A percentile compares a stretch with the other conserved stretches of the same genome.
Conservation (phyloP, 2,329 filamentous ascomycete species). For the Colletotrichum salicis region DNA sequence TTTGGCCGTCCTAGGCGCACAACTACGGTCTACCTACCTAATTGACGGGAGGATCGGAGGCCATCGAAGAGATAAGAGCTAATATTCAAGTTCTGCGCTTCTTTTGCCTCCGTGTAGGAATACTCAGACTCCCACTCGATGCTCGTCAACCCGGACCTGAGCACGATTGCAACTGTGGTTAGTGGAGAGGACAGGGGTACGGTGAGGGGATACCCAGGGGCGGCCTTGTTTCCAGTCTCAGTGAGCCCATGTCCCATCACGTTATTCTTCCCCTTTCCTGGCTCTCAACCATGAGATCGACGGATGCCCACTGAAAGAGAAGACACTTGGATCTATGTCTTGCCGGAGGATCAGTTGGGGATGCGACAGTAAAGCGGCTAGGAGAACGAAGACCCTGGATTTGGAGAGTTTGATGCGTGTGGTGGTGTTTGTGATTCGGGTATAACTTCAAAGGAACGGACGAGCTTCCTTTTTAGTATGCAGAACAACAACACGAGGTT, state of each 20-base stretch:
- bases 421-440: constrained; percentile 11
- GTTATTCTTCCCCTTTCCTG: background rate
- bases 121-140: background rate
- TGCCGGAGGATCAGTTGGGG: background rate
- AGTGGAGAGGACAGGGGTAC: background rate
- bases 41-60: background rate
- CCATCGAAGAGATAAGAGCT: background rate
- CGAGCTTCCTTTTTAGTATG: background rate
- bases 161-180: background rate
- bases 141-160: background rate
- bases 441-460: background rate
- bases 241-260: background rate
- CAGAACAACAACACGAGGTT: background rate
- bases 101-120: background rate
- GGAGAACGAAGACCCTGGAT: background rate
- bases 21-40: background rate
- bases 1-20: background rate
- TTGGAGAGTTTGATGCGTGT: constrained; percentile 7
- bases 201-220: background rate
- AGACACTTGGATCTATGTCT: background rate
- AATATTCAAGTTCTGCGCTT: background rate
- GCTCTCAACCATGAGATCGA: background rate
- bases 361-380: background rate
- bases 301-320: background rate
- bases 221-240: background rate